Evolutionary conservation across 257 asterid genomes (phyloP).

Genomic region (Coffea eugenioides): DNA sequence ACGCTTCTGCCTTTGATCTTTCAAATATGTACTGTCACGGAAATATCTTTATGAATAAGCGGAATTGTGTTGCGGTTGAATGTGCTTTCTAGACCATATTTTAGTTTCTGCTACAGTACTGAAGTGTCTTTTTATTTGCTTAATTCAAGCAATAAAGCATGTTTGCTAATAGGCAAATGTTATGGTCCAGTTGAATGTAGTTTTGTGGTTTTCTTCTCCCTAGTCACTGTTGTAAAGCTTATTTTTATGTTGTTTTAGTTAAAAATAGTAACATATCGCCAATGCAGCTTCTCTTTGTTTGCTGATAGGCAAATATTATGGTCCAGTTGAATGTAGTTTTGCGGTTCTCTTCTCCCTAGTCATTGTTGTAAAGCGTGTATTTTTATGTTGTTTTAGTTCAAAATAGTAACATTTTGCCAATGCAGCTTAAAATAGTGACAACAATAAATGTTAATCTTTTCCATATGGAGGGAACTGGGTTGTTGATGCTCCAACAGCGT

Average conservation of each 20-base stretch:
- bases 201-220: not conserved
- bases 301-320: not conserved
- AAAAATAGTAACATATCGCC: not conserved
- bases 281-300: not conserved
- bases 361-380: not conserved
- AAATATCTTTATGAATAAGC: not conserved
- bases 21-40: not conserved
- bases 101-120: conserved; percentile 29
- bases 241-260: not conserved
- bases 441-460: too few relatives aligned
- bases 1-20: not conserved
- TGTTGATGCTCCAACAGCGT: too few relatives aligned
- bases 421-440: not conserved
- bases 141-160: not conserved
- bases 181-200: not conserved
- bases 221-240: not conserved
- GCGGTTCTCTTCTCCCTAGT: not conserved
- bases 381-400: not conserved
- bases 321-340: not conserved
- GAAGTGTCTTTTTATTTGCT: not conserved
- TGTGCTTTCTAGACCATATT: not conserved
- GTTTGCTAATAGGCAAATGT: not conserved
- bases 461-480: too few relatives aligned
- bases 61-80: not conserved
- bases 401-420: not conserved